Conservation (phyloP, 176 grass and related monocot species). For the Carex pumila region DNA sequence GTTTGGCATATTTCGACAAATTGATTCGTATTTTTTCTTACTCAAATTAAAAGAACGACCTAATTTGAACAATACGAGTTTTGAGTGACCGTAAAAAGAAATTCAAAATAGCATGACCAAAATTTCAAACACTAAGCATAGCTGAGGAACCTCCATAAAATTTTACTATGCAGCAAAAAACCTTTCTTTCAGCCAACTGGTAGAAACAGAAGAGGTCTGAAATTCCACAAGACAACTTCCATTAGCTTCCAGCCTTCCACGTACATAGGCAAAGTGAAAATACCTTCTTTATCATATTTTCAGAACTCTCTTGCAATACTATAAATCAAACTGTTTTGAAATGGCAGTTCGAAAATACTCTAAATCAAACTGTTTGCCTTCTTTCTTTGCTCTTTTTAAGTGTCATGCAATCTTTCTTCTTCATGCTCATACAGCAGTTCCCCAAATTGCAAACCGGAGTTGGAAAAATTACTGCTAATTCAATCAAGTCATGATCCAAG, state of each 20-base stretch:
- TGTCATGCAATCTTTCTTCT: neutral
- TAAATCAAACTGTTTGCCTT: neutral
- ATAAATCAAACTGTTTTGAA: neutral
- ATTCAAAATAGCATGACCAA: neutral
- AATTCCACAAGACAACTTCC: neutral
- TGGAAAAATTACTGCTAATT: neutral
- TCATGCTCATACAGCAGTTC: neutral
- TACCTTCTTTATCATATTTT: neutral
- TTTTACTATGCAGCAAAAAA: neutral
- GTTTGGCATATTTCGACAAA: no score
- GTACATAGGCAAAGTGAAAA: neutral
- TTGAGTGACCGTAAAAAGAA: neutral
- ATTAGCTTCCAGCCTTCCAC: neutral
- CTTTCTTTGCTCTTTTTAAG: neutral
- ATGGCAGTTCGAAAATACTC: neutral
- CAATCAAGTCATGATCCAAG: slow-evolving; percentile 35
- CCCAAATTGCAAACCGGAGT: neutral
- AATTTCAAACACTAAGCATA: neutral
- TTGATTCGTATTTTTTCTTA: neutral
- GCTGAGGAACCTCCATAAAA: neutral
- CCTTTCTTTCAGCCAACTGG: neutral
- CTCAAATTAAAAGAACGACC: neutral
- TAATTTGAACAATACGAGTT: neutral
- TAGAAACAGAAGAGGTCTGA: neutral
- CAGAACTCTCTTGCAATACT: neutral